Evolutionary conservation across 2,329 filamentous ascomycete species (phyloP).

Genomic region (Penicillium griseofulvum): DNA sequence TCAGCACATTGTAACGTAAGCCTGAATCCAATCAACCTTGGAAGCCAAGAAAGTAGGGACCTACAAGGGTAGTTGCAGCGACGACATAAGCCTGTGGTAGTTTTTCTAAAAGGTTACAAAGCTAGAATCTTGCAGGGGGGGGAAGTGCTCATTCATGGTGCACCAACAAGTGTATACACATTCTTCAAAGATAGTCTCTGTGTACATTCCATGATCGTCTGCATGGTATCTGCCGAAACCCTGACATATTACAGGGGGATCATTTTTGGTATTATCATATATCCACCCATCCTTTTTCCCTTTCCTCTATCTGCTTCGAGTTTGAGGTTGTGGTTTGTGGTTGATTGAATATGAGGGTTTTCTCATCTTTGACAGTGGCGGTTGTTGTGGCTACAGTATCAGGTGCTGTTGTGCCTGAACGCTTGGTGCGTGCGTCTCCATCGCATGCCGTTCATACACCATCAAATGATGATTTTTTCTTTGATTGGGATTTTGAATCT

Average conservation of each 20-base stretch:
- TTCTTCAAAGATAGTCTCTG: slow-evolving; percentile 7
- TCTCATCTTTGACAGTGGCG: slow-evolving; percentile 12
- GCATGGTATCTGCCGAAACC: neutral
- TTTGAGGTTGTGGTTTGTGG: slow-evolving; percentile 5
- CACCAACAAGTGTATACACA: slow-evolving; percentile 6
- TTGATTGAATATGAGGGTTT: slow-evolving; percentile 18
- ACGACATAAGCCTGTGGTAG: neutral
- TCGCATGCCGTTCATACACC: neutral
- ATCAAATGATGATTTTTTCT: neutral
- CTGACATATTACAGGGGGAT: neutral
- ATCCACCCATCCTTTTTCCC: neutral
- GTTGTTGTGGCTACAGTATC: slow-evolving; percentile 10
- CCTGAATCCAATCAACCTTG: neutral
- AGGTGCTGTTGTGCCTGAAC: slow-evolving; percentile 14
- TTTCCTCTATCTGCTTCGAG: slow-evolving; percentile 1
- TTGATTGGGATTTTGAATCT: slow-evolving; percentile 1
- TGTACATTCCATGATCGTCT: slow-evolving; percentile 10
- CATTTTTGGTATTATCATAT: neutral
- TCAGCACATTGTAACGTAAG: neutral
- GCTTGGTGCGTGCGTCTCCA: neutral
- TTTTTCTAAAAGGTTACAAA: neutral
- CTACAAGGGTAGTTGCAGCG: too few relatives aligned
- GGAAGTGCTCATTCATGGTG: neutral
- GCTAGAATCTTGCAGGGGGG: slow-evolving; percentile 12
- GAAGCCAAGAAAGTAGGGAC: too few relatives aligned